Evolutionary conservation across 208 protist genomes (phyloP), one percentile per base, ranked within the genome.

Genomic region (Trypanosoma cruzi): DNA sequence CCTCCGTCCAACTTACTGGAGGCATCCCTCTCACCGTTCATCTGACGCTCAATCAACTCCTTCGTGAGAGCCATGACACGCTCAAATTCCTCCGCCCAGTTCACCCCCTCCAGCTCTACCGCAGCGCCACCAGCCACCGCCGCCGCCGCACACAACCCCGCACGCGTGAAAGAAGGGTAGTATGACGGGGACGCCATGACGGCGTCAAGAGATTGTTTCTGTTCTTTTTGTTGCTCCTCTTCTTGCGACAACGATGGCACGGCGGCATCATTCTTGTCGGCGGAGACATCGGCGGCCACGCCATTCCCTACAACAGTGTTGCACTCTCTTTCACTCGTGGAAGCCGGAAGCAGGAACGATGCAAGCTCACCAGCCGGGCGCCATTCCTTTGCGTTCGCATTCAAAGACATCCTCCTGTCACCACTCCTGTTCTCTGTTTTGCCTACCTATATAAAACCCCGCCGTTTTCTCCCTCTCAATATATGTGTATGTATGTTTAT

Each of bases 371-470:
- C 75, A 2, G 77, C 74, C n/a, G 88, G 90, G 26, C 71, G 79
- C 90, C 90, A 95, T 69, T 95, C 90, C 57, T 73, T 82, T 36
- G 90, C 90, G 46, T 92, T 86, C 6, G 79, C 85, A 62, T 95
- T 93, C 26, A 95, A 37, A 56, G 50, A 55, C 54, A 64, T 72
- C 20, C 6, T 37, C 20, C 4, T 46, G n/a, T 52, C 49, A 8
- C 53, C 26, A 32, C 24, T 28, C 18, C 14, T 4, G 4, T 10
- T 2, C 22, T 59, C 18, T 55, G 4, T 65, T 55, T 48, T 55
- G 14, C 18, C 40, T 26, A 31, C 32, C 20, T 26, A 50, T 26
- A 29, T 8, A 42, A 29, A 42, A 46, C 14, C 8, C 36, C 11
- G 7, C 4, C 36, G 4, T 11, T 40, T 40, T 11, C 36, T 40